These are phyloP conservation scores for Fusarium verrucosum DNA, from an alignment of 2,329 filamentous ascomycete genomes.

Conservation along the genomic window DNA sequence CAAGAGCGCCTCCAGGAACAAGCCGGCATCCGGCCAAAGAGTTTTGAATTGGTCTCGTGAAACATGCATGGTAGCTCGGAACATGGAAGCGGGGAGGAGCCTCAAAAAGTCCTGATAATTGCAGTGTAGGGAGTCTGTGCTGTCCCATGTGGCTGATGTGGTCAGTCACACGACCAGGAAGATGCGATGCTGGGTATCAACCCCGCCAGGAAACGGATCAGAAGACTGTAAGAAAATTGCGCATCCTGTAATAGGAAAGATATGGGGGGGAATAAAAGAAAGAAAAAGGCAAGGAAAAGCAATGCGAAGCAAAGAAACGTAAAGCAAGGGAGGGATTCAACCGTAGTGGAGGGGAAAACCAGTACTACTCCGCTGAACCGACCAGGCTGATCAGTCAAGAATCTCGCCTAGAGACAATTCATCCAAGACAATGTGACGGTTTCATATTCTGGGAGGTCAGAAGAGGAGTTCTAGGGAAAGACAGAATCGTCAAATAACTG, in stretches of 20 bases:
- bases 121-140: constrained; percentile 1
- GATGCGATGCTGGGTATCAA: constrained; percentile 19
- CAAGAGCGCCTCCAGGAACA: constrained; percentile 32
- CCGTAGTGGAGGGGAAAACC: neutral
- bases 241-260: constrained; percentile 25
- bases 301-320: neutral
- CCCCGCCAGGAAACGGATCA: constrained; percentile 39
- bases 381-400: neutral
- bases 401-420: neutral
- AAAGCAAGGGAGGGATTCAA: constrained; percentile 4
- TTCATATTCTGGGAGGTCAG: constrained; percentile 7
- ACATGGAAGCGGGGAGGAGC: constrained; percentile 26
- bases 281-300: neutral
- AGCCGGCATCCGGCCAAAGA: constrained; percentile 6
- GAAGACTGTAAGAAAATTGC: constrained; percentile 31
- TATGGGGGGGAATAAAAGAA: constrained; percentile 8
- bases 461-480: neutral
- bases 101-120: constrained; percentile 2
- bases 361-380: constrained; percentile 10
- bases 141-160: constrained; percentile 29
- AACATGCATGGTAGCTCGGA: constrained; percentile 1
- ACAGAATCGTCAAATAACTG: constrained; percentile 15
- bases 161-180: constrained; percentile 42
- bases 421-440: constrained; percentile 11
- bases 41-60: constrained; percentile 16